Base-by-base conservation (phyloP, 495 filamentous ascomycete genomes). In the Rusavskia elegans region DNA sequence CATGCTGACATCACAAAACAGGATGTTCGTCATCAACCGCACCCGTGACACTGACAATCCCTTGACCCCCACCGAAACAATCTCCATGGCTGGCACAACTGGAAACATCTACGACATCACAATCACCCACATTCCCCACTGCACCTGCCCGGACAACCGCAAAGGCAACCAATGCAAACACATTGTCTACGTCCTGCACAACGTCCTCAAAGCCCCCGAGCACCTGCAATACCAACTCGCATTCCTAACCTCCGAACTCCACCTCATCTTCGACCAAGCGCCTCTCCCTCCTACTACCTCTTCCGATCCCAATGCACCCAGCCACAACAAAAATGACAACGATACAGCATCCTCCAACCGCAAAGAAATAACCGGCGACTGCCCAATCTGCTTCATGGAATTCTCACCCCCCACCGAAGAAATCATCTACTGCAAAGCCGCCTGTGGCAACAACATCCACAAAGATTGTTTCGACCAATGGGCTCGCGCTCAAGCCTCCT, bases 381-480 rank as follows among this genome's bases (percentile, higher is more conserved):
- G 86, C 55, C 83, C 84, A 0, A 85, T 93, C 60, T 90, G 86
- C 63, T 87, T 82, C 59, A 78, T 70, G 57, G 79, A 84, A 41
- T 79, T 88, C 56, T 72, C 80, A 42, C 58, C 68, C 3, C 62
- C 68, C 5, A 66, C 69, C 5, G 80, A 84, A 52, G 64, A 71
- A 0, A 73, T 81, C 16, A 76, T 87, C 2, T 89, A 80, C 71
- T 92, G 86, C 62, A 77, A 77, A 50, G 75, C 77, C 3, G 72
- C 78, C 0, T 92, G 86, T 58, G 85, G 84, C 1, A 85, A 89
- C 62, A 89, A 92, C 56, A 71, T 89, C 11, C 86, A 92, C 63
- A 75, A 73, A 55, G 63, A 66, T 3, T 89, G 85, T 54, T 87
- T 89, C 57, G 67, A 82, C 54, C 73, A 78, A 61, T 89, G 85